Base-by-base conservation (phyloP, 371 early-diverging fungal genomes). In the Sporodiniella umbellata region DNA sequence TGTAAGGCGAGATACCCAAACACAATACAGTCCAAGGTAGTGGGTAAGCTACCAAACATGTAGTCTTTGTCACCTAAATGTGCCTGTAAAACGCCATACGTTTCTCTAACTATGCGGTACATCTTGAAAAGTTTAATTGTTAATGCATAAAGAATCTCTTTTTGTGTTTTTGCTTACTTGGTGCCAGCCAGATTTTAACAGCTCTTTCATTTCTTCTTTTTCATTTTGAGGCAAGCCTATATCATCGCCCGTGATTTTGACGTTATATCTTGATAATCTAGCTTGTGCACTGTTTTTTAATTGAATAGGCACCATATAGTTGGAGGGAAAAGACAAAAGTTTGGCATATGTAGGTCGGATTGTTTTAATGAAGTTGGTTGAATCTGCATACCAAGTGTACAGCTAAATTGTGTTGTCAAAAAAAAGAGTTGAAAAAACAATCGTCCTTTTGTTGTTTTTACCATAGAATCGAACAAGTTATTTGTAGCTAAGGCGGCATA, bases 11-110 rank as follows among this genome's bases (percentile, higher is more conserved):
- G 68, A 47, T 87, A 75, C 3, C 88, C 90, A 61, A 84, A 90
- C 8, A 72, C 80, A 31, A 88, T 66, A 11, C 84, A 79, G 51
- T 90, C 90, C 21, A 89, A 55, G 4, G 80, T 76, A 6, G 81
- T 70, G 3, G 87, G 77, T n/a, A n/a, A n/a, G n/a, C n/a, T n/a
- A n/a, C 86, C 88, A 69, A 89, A 85, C 65, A 89, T 80, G 48
- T 78, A 89, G 0, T 81, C 67, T 43, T 87, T 72, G 2, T 71
- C 65, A 15, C 74, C 84, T 8, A 89, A 58, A 62, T 79, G 80
- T 14, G 62, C 61, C 26, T 79, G 72, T 51, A 89, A 51, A 22
- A 66, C 68, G 8, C 58, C 56, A 51, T 88, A 83, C 12, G 81
- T 83, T 37, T 81, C 73, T 37, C 79, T 53, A 46, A 80, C 63